Evolutionary conservation across 1,284 basidiomycete species (phyloP).

Genomic region (Sanguinoderma infundibulare): DNA sequence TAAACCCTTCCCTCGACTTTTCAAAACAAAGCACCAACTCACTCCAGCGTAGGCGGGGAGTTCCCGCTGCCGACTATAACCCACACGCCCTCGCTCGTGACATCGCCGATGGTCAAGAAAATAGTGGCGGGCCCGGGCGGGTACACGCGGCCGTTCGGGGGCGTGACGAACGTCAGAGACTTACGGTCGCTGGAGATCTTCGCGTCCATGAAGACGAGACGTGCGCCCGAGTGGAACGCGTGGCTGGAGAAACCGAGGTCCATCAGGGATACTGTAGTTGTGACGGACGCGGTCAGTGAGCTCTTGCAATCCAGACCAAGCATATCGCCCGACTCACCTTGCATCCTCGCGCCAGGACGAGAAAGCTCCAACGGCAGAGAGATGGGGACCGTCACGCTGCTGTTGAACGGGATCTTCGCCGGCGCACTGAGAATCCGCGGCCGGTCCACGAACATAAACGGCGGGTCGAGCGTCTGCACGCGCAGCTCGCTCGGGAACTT

Average conservation of each 20-base stretch:
- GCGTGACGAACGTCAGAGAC: conserved; percentile 46
- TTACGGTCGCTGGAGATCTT: conserved; percentile 38
- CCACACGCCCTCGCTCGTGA: conserved; percentile 48
- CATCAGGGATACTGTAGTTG: conserved; percentile 42
- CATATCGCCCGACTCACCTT: conserved; percentile 32
- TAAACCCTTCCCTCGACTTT: no score
- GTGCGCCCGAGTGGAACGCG: conserved; percentile 49
- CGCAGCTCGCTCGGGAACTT: conserved; percentile 48
- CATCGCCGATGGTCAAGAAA: conserved; percentile 52
- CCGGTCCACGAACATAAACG: conserved; percentile 44
- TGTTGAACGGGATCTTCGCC: conserved; percentile 42
- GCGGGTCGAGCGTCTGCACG: conserved; percentile 53
- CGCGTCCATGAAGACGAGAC: conserved; percentile 50
- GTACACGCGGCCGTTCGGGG: conserved; percentile 49
- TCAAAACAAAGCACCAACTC: no score
- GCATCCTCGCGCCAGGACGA: conserved; percentile 33
- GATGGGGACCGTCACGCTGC: conserved; percentile 42
- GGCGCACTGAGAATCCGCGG: conserved; percentile 43
- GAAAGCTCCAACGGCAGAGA: conserved; percentile 36
- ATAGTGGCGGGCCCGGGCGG: conserved; percentile 54
- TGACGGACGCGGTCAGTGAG: not conserved
- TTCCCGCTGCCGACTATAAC: conserved; percentile 49
- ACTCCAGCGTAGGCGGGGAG: conserved; percentile 22
- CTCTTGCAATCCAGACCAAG: no score
- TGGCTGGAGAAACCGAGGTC: conserved; percentile 53